Conservation (phyloP, 1,139 yeast genomes). For the Ogataea hybrid region DNA sequence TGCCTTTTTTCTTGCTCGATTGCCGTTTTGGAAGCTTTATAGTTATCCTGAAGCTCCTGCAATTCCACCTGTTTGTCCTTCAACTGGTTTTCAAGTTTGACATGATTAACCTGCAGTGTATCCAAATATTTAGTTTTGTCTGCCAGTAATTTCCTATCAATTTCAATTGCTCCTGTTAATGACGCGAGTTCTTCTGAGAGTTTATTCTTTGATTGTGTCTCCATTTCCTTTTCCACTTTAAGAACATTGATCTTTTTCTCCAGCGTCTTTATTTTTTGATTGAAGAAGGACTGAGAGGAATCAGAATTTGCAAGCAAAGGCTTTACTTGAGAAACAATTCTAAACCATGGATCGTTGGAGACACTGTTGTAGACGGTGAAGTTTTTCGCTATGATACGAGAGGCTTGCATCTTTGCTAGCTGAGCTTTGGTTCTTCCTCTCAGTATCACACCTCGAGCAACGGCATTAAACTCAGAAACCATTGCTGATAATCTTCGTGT, state of each 20-base stretch:
- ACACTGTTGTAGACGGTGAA: slow-evolving; percentile 53
- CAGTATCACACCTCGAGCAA: slow-evolving; percentile 59
- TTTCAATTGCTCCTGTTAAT: slow-evolving; percentile 33
- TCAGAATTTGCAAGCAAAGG: slow-evolving; percentile 57
- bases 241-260: slow-evolving; percentile 37
- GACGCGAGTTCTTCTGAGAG: slow-evolving; percentile 33
- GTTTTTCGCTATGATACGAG: slow-evolving; percentile 65
- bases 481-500: slow-evolving; percentile 60
- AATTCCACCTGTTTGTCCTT: slow-evolving; percentile 22
- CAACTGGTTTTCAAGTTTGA: slow-evolving; percentile 37
- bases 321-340: slow-evolving; percentile 64
- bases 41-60: slow-evolving; percentile 15
- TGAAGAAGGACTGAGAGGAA: slow-evolving; percentile 38
- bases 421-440: slow-evolving; percentile 52
- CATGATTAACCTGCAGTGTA: slow-evolving; percentile 39
- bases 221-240: slow-evolving; percentile 23
- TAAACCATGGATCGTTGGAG: slow-evolving; percentile 79
- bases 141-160: slow-evolving; percentile 40
- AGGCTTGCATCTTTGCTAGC: slow-evolving; percentile 65
- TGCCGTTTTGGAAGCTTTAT: slow-evolving; percentile 6
- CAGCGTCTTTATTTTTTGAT: slow-evolving; percentile 56
- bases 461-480: slow-evolving; percentile 64
- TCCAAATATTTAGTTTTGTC: slow-evolving; percentile 44
- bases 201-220: slow-evolving; percentile 19
- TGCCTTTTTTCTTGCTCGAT: slow-evolving; percentile 10